These are phyloP conservation scores for Chondrus crispus DNA, from an alignment of 23 red algal species.

Conservation along the genomic window DNA sequence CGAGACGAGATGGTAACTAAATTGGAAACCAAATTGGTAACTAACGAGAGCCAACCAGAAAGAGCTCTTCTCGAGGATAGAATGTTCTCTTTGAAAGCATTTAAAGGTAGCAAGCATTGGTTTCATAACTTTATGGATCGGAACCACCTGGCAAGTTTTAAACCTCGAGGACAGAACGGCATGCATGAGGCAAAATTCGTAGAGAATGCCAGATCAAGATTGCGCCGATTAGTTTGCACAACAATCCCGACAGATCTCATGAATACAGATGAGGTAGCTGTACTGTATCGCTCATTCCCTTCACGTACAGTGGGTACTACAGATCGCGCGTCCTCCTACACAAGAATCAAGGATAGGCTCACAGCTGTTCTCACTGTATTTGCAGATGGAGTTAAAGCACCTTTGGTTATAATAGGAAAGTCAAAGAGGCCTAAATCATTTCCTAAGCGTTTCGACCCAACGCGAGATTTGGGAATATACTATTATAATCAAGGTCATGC, in stretches of 20 bases:
- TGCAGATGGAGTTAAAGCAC: background rate
- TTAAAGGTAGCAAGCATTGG: no score
- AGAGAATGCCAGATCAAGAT: no score
- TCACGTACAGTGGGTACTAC: background rate
- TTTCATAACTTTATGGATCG: no score
- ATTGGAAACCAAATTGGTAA: background rate
- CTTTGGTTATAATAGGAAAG: background rate
- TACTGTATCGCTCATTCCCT: background rate
- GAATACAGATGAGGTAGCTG: constrained; percentile 7
- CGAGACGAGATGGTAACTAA: background rate
- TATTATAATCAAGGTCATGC: background rate
- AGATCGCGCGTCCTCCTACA: no score
- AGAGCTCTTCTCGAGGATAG: no score
- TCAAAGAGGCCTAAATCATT: background rate
- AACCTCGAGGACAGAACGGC: no score
- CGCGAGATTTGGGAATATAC: background rate
- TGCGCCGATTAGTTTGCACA: no score
- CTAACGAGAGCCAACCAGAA: no score
- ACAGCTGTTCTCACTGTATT: background rate
- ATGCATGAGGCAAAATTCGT: no score
- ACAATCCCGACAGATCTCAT: no score
- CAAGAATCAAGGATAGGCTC: background rate
- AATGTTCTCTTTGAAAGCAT: no score
- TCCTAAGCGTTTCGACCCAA: background rate
- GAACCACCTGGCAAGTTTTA: no score